Conservation (phyloP, 1,284 basidiomycete species). For the Cryptococcus wingfieldii region DNA sequence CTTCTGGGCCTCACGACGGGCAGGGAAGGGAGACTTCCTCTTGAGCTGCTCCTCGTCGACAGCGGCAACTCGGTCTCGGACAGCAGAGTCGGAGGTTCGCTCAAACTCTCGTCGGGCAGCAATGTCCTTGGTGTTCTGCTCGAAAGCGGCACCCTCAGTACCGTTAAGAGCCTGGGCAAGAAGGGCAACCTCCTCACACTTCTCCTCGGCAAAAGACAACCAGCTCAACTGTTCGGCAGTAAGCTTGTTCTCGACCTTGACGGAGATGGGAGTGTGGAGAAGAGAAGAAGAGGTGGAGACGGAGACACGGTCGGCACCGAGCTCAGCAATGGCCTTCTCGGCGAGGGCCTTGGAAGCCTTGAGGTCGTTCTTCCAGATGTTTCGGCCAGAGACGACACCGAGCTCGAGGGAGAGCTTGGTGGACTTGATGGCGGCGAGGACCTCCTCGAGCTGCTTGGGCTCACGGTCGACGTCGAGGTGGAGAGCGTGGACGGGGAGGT, state of each 20-base stretch:
- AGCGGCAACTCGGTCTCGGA: constrained; percentile 90
- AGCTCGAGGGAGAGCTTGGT: constrained; percentile 83
- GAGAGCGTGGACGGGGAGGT: constrained; percentile 89
- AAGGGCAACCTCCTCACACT: constrained; percentile 83
- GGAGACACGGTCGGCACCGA: constrained; percentile 84
- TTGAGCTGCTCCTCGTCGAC: constrained; percentile 85
- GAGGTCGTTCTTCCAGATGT: constrained; percentile 99
- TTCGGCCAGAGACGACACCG: constrained; percentile 95
- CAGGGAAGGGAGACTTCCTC: constrained; percentile 85
- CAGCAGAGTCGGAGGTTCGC: constrained; percentile 86
- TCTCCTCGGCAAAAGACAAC: constrained; percentile 99
- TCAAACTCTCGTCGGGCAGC: constrained; percentile 95
- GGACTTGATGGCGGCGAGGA: constrained; percentile 76
- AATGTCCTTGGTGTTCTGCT: constrained; percentile 87
- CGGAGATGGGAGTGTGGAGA: constrained; percentile 95
- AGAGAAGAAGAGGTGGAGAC: constrained; percentile 96
- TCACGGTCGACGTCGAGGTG: constrained; percentile 97
- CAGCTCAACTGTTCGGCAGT: constrained; percentile 89
- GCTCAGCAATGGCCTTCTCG: constrained; percentile 75
- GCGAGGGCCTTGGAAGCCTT: constrained; percentile 73
- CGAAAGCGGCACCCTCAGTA: constrained; percentile 67
- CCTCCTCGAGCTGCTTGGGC: constrained; percentile 80
- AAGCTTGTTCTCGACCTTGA: constrained; percentile 89
- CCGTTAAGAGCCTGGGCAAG: constrained; percentile 83
- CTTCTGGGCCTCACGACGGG: constrained; percentile 84